Base-by-base conservation (phyloP, 1,284 basidiomycete genomes). In the Ganoderma leucocontextum region DNA sequence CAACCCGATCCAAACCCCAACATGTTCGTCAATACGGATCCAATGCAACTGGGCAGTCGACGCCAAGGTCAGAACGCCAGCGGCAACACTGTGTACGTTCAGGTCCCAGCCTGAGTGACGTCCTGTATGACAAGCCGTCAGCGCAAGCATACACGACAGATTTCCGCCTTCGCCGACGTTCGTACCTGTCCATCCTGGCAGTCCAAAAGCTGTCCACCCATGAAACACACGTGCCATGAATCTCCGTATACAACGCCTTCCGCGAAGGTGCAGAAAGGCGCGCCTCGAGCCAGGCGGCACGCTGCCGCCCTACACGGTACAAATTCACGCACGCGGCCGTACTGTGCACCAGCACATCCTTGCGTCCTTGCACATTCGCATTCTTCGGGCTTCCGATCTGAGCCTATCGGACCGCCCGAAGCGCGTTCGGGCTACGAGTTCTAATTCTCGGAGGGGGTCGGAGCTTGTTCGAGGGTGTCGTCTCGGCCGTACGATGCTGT, bases 81-180 rank as follows among this genome's bases (percentile, higher is more conserved):
- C 19, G 44, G 44, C 19, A 47, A 17, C 19, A 19, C 19, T 47
- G 19, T 22, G 25, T 17, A 9, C 25, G 5, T 4, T 53, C 52
- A 29, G 52, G 13, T 53, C 25, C 49, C 12, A 22, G 44, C 9
- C 29, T 29, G 29, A 29, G 29, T 29, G 12, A 33, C 25, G 6
- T 15, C 52, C 25, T 52, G 49, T 29, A 53, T 53, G 52, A 47
- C 52, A 53, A 15, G 39, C 12, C 25, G 52, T 53, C 52, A 53
- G 52, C 52, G 25, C 29, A 53, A 53, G 29, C 52, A 25, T 33
- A 53, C 13, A 53, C 13, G 13, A 33, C 52, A 53, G 52, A 33
- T 33, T 15, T 13, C 49, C 29, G 52, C 25, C 12, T 33, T 53
- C 52, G 29, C 52, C 22, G 52, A 53, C 22, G 25, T 52, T 8